phyloP scores from a whole-genome alignment of 2,329 filamentous ascomycete species.

The Chlorencoelia australis region DNA sequence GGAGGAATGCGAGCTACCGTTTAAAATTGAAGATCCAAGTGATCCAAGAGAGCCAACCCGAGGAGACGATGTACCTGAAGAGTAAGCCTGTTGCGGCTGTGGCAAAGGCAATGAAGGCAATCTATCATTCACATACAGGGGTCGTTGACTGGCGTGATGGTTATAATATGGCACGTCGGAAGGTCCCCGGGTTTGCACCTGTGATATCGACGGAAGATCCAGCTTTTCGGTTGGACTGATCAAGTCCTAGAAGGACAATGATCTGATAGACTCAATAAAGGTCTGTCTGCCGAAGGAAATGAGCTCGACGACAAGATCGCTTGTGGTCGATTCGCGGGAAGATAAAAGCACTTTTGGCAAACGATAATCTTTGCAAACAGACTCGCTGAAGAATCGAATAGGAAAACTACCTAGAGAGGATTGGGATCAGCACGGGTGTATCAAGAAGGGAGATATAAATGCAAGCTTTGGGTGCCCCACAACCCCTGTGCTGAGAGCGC shows the following conservation, averaged over 20 bases:
- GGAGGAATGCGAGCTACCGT: slow-evolving; percentile 44
- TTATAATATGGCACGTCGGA: slow-evolving; percentile 63
- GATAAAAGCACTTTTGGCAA: not conserved
- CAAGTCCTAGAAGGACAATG: slow-evolving; percentile 25
- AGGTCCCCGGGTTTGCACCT: slow-evolving; percentile 70
- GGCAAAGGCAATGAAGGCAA: slow-evolving; percentile 61
- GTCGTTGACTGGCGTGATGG: slow-evolving; percentile 51
- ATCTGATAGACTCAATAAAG: slow-evolving; percentile 18
- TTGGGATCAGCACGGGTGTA: too few species aligned
- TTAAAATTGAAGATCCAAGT: slow-evolving; percentile 47
- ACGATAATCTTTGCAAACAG: slow-evolving; percentile 4
- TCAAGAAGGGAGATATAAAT: too few species aligned
- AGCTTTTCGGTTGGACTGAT: slow-evolving; percentile 66
- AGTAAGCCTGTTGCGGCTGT: slow-evolving; percentile 51
- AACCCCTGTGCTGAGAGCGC: too few species aligned
- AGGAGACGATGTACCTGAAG: slow-evolving; percentile 64
- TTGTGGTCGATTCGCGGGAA: slow-evolving; percentile 3
- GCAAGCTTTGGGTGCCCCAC: too few species aligned
- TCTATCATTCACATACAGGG: slow-evolving; percentile 63
- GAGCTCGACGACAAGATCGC: slow-evolving; percentile 6
- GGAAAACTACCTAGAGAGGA: too few species aligned
- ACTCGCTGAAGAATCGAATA: too few species aligned
- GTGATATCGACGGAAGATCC: slow-evolving; percentile 82
- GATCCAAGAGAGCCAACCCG: slow-evolving; percentile 58
- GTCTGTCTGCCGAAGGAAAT: slow-evolving; percentile 9